Conservation (phyloP, 495 filamentous ascomycete genomes). For the Penicillium lagena region DNA sequence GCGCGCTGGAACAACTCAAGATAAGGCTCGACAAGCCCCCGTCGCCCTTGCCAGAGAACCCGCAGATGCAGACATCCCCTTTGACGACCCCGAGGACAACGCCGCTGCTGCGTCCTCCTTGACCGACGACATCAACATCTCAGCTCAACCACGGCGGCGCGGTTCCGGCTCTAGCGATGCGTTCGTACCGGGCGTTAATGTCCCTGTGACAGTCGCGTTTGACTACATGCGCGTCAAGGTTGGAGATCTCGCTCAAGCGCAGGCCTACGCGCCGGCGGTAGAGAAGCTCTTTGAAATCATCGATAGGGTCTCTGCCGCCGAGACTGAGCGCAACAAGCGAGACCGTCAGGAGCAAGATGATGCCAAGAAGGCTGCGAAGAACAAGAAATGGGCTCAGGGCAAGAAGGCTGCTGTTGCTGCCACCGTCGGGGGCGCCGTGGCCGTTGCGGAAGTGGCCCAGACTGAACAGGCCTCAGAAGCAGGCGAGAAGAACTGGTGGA, state of each 20-base stretch:
- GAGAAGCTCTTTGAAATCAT: constrained; percentile 54
- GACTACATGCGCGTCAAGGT: constrained; percentile 84
- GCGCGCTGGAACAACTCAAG: not conserved
- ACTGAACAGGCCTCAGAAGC: not conserved
- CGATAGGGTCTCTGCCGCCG: constrained; percentile 18
- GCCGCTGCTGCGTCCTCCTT: constrained; percentile 1
- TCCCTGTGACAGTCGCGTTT: constrained; percentile 71
- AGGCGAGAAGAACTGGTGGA: constrained; percentile 22
- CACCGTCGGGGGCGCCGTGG: constrained; percentile 1
- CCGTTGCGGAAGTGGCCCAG: constrained; percentile 1
- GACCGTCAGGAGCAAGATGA: constrained; percentile 16
- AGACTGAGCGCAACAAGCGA: constrained; percentile 10
- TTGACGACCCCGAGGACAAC: constrained; percentile 21
- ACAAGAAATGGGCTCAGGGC: constrained; percentile 15
- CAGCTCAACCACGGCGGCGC: not conserved
- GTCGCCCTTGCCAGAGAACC: constrained; percentile 2
- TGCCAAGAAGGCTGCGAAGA: constrained; percentile 17
- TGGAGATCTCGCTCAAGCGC: constrained; percentile 71
- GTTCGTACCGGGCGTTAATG: constrained; percentile 1
- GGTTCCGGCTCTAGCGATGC: too few relatives aligned
- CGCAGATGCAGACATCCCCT: constrained; percentile 21
- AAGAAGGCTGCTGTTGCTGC: constrained; percentile 3
- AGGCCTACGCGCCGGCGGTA: constrained; percentile 66
- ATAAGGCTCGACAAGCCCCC: constrained; percentile 13
- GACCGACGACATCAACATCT: constrained; percentile 15